Conservation (phyloP, 768 basidiomycete genomes). For the Pleurotus cornucopiae region DNA sequence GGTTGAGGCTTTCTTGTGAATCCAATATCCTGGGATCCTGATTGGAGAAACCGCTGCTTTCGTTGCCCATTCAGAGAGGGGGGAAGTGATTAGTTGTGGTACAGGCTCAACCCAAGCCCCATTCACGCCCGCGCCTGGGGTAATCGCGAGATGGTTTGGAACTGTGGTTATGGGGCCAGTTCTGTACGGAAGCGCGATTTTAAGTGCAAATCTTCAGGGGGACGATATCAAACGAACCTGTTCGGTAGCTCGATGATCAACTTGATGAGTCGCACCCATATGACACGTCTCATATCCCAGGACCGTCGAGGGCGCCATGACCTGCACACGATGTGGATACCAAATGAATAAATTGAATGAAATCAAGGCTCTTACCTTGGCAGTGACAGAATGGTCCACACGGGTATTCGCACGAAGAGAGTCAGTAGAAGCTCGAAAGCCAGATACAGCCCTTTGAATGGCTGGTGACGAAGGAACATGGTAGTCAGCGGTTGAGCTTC, state of each 20-base stretch:
- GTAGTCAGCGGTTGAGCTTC: too few relatives aligned
- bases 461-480: not conserved
- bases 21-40: constrained; percentile 56
- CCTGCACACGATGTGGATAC: constrained; percentile 16
- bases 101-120: constrained; percentile 48
- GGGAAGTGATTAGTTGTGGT: constrained; percentile 38
- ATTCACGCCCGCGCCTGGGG: constrained; percentile 33
- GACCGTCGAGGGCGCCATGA: constrained; percentile 39
- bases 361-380: too few relatives aligned
- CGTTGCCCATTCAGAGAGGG: constrained; percentile 35
- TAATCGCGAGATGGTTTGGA: constrained; percentile 39
- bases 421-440: not conserved
- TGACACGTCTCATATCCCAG: constrained; percentile 38
- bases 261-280: constrained; percentile 32
- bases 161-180: not conserved
- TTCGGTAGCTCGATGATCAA: constrained; percentile 17
- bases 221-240: constrained; percentile 20
- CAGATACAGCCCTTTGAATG: not conserved
- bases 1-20: constrained; percentile 34
- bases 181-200: not conserved
- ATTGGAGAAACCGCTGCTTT: constrained; percentile 34
- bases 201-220: not conserved
- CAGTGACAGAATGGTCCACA: not conserved
- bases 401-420: not conserved
- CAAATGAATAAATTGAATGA: too few relatives aligned